phyloP scores from a whole-genome alignment of 306 rosid species.

The Chamaecrista fasciculata region DNA sequence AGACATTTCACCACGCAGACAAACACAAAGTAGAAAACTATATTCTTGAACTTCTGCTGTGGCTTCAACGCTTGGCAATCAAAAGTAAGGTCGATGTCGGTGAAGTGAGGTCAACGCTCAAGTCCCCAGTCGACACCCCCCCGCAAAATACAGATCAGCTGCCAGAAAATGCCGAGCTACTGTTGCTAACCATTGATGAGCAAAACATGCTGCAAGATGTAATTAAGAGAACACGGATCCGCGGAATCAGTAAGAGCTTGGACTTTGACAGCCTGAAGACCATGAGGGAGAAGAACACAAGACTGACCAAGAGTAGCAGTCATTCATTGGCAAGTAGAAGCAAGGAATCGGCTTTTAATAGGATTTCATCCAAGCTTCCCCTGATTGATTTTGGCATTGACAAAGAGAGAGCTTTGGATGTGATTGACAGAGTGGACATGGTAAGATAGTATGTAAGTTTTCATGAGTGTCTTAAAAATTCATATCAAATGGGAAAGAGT shows the following conservation, averaged over 20 bases:
- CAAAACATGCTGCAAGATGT: slow-evolving; percentile 52
- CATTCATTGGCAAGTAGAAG: slow-evolving; percentile 46
- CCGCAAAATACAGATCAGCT: slow-evolving; percentile 33
- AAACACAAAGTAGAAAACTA: slow-evolving; percentile 67
- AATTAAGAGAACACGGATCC: slow-evolving; percentile 35
- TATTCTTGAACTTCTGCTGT: slow-evolving; percentile 60
- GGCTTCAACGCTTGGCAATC: slow-evolving; percentile 74
- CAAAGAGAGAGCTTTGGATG: slow-evolving; percentile 66
- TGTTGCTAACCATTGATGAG: slow-evolving; percentile 51
- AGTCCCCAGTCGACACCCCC: slow-evolving; percentile 31
- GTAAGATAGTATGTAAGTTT: slow-evolving; percentile 31
- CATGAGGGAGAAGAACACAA: slow-evolving; percentile 31
- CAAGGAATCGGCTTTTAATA: slow-evolving; percentile 45
- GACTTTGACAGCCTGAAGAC: slow-evolving; percentile 47
- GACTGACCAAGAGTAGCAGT: slow-evolving; percentile 59
- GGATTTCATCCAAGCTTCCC: slow-evolving; percentile 51
- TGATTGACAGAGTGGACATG: slow-evolving; percentile 59
- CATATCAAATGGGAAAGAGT: slow-evolving; percentile 3
- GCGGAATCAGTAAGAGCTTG: slow-evolving; percentile 65
- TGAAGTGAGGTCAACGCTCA: slow-evolving; percentile 30
- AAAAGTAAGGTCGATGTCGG: slow-evolving; percentile 41
- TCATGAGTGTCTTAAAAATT: not conserved
- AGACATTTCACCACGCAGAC: slow-evolving; percentile 83
- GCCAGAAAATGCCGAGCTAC: slow-evolving; percentile 4
- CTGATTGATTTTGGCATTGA: slow-evolving; percentile 49